phyloP scores from a whole-genome alignment of 768 basidiomycete genomes.

The Suillus cothurnatus region DNA sequence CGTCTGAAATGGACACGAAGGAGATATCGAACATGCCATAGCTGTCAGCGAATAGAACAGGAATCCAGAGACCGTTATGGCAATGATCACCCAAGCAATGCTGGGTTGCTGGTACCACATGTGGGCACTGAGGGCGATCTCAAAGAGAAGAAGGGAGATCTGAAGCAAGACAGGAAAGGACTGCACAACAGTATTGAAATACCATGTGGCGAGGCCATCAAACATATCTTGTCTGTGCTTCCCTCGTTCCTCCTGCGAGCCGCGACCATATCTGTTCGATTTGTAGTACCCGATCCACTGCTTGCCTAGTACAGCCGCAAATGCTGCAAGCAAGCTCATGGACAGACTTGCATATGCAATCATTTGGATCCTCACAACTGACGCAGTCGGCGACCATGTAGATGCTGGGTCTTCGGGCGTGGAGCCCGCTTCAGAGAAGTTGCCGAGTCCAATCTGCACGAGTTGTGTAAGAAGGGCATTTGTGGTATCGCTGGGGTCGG shows the following conservation, averaged over 20 bases:
- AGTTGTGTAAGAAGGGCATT: slow-evolving; percentile 13
- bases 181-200: slow-evolving; percentile 15
- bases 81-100: slow-evolving; percentile 6
- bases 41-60: slow-evolving; percentile 6
- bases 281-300: slow-evolving; percentile 16
- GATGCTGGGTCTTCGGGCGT: background rate
- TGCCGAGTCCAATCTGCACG: slow-evolving; percentile 4
- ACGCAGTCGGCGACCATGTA: background rate
- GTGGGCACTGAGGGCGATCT: slow-evolving; percentile 6
- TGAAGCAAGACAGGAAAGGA: slow-evolving; percentile 16
- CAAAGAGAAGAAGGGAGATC: slow-evolving; percentile 15
- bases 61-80: background rate
- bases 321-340: background rate
- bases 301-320: slow-evolving; percentile 18
- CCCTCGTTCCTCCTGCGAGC: slow-evolving; percentile 14
- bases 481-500: slow-evolving; percentile 16
- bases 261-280: background rate
- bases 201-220: slow-evolving; percentile 15
- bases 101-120: background rate
- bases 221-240: slow-evolving; percentile 11
- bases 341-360: background rate
- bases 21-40: slow-evolving; percentile 4
- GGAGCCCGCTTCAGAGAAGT: background rate
- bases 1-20: slow-evolving; percentile 8
- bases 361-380: background rate